Evolutionary conservation across 306 rosid genomes (phyloP), one percentile per base, ranked within the genome.

Genomic region (Quercus variabilis): DNA sequence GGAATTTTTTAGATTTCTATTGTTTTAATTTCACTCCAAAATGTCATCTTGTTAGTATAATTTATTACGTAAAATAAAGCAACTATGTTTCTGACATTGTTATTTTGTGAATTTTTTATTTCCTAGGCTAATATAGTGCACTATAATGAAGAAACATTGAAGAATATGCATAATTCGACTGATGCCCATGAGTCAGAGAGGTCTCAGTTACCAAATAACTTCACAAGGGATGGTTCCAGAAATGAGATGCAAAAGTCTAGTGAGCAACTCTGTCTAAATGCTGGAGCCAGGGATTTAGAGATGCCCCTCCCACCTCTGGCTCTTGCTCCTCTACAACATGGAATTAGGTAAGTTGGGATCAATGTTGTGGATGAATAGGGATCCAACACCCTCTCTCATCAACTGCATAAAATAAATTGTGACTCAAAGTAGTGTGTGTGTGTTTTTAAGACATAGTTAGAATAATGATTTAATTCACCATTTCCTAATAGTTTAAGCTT

Each of bases 241-340:
- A 73, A 49, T 77, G 74, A 85, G 75, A 87, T 82, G 79, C 86
- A 85, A 83, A 76, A 74, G 64, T 81, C 77, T 70, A 81, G 79
- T 1, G 80, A 87, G 68, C 74, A 84, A 77, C 86, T 81, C 78
- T 83, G 91, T 82, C 78, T 86, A 52, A 76, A 87, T 79, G 82
- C 88, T 76, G 82, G 83, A 55, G 69, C 85, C 73, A 85, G 72
- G 77, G 99, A 94, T 83, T 65, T 83, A 35, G 97, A 92, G 90
- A 91, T 94, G 92, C 97, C 97, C 65, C 84, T 94, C 77, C 99
- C 97, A 73, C 99, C 99, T 83, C 78, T 89, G 79, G 86, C 96
- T 28, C 97, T 94, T 70, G 88, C 99, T 81, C 97, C 99, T 69
- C 71, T 90, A 77, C 93, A 80, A 78, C 91, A 78, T 69, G 95